Conservation (phyloP, 371 early-diverging fungal species). For the Mucor indicus region DNA sequence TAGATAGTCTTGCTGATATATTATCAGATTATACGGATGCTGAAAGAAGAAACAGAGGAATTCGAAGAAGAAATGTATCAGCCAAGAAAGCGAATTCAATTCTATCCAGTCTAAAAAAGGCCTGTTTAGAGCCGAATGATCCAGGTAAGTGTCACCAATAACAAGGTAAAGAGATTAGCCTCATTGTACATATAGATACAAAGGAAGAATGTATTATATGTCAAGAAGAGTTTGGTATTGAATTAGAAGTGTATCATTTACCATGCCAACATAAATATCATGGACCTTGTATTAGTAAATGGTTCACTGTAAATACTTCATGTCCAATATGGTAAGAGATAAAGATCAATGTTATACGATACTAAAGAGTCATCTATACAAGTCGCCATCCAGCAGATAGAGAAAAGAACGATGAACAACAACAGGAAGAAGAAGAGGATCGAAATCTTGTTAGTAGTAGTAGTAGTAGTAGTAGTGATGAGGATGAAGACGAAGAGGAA, state of each 20-base stretch:
- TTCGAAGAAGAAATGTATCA: too few relatives aligned
- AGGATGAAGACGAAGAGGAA: too few relatives aligned
- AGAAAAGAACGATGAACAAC: not conserved
- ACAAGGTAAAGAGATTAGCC: not conserved
- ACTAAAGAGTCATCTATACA: not conserved
- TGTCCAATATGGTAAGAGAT: conserved; percentile 16
- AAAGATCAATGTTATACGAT: not conserved
- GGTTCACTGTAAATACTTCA: conserved; percentile 6
- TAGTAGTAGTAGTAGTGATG: too few relatives aligned
- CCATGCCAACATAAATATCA: conserved; percentile 14
- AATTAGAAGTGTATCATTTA: conserved; percentile 1
- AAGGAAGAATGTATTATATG: conserved; percentile 16
- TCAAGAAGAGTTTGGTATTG: conserved; percentile 6
- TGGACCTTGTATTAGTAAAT: conserved; percentile 7
- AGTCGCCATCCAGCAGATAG: not conserved
- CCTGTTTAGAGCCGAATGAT: not conserved
- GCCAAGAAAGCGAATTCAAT: not conserved
- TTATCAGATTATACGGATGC: conserved; percentile 3
- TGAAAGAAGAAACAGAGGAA: too few relatives aligned
- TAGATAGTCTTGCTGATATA: conserved; percentile 9
- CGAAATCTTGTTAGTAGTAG: too few relatives aligned
- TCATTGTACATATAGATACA: not conserved
- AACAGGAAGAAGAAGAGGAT: too few relatives aligned
- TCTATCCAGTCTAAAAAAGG: not conserved
- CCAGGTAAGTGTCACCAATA: not conserved